Evolutionary conservation across 2,329 filamentous ascomycete species (phyloP).

Genomic region (Leptodontidium sp.): DNA sequence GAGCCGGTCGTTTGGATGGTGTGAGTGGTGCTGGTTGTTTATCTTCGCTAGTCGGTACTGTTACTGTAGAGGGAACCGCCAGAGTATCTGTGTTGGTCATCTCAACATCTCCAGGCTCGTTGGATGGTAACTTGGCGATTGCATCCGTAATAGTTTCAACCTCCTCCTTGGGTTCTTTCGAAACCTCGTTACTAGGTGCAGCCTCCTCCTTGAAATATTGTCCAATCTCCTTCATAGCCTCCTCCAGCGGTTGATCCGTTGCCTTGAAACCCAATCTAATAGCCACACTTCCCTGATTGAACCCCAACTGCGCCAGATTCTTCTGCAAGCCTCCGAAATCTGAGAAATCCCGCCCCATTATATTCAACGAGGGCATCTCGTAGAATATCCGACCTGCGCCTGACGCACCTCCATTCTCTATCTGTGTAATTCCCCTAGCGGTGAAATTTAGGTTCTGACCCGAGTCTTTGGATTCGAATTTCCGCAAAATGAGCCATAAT

Average conservation of each 20-base stretch:
- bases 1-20: constrained; percentile 28
- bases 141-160: constrained; percentile 32
- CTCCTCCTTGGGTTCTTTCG: constrained; percentile 28
- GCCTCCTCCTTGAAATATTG: constrained; percentile 68
- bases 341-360: constrained; percentile 82
- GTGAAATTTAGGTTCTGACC: constrained; percentile 80
- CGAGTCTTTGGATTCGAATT: constrained; percentile 78
- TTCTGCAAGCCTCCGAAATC: constrained; percentile 87
- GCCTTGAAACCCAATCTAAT: constrained; percentile 79
- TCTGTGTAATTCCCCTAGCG: constrained; percentile 76
- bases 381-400: constrained; percentile 82
- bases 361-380: constrained; percentile 83
- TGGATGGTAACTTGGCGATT: constrained; percentile 31
- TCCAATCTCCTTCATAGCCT: constrained; percentile 84
- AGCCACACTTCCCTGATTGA: constrained; percentile 83
- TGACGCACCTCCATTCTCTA: constrained; percentile 55
- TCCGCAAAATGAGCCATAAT: constrained; percentile 87
- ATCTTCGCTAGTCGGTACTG: constrained; percentile 20
- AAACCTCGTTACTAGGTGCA: constrained; percentile 26
- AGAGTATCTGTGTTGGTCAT: constrained; percentile 22
- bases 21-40: constrained; percentile 21
- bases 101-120: constrained; percentile 26
- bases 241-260: constrained; percentile 81
- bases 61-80: constrained; percentile 7
- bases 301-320: constrained; percentile 84